Percentiles rank a stretch among this genome's conserved stretches.
phyloP scores from a whole-genome alignment of 148 eudicot species.

The Dysphania ambrosioides region DNA sequence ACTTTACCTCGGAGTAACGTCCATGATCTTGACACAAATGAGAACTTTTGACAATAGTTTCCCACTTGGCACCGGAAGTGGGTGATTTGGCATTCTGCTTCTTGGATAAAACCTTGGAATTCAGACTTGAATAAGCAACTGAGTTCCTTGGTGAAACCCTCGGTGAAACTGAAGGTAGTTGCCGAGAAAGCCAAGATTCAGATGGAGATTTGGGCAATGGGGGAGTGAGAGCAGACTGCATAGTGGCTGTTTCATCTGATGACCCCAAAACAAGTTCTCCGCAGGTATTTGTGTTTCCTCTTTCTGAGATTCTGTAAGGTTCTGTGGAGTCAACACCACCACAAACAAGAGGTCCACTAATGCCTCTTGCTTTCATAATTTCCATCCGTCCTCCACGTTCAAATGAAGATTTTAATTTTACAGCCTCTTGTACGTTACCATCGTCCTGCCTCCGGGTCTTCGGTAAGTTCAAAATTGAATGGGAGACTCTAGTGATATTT shows the following conservation, averaged over 20 bases:
- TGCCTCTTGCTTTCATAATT: constrained; percentile 35
- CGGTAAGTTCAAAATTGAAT: constrained; percentile 27
- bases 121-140: constrained; percentile 34
- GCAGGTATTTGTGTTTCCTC: constrained; percentile 22
- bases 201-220: constrained; percentile 98
- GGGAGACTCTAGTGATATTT: constrained; percentile 32
- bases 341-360: constrained; percentile 31
- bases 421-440: constrained; percentile 4
- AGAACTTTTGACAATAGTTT: constrained; percentile 84
- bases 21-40: constrained; percentile 66
- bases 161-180: constrained; percentile 57
- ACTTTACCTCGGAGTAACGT: constrained; percentile 80
- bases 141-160: constrained; percentile 57
- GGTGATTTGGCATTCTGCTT: constrained; percentile 40
- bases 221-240: constrained; percentile 51
- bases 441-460: constrained; percentile 28
- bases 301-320: constrained; percentile 4
- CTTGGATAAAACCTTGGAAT: constrained; percentile 33
- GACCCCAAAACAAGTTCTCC: constrained; percentile 26
- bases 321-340: constrained; percentile 12
- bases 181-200: constrained; percentile 90
- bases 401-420: constrained; percentile 18
- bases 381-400: constrained; percentile 22
- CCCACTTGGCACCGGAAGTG: constrained; percentile 63
- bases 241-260: constrained; percentile 23